Evolutionary conservation across 2,329 filamentous ascomycete species (phyloP).

Genomic region (Penicillium sp.): DNA sequence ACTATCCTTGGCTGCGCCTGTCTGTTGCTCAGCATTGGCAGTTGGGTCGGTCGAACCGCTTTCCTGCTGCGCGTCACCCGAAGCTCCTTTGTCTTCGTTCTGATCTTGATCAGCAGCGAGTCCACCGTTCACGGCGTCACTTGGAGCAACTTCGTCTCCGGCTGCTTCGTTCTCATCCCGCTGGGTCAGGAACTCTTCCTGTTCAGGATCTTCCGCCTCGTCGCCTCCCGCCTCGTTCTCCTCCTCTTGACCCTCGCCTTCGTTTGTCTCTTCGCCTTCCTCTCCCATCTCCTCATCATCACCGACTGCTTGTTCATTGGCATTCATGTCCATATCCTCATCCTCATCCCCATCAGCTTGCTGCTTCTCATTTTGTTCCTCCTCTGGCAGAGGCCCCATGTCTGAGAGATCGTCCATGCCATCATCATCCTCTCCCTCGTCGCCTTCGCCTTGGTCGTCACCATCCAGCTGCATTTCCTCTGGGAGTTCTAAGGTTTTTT

Average conservation of each 20-base stretch:
- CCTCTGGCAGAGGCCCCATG: constrained; percentile 34
- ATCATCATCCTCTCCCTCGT: constrained; percentile 38
- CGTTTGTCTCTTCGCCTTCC: constrained; percentile 39
- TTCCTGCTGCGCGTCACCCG: constrained; percentile 38
- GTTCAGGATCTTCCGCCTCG: constrained; percentile 50
- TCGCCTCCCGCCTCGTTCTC: constrained; percentile 34
- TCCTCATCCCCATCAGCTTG: constrained; percentile 26
- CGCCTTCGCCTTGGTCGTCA: constrained; percentile 53
- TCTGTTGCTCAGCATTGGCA: constrained; percentile 43
- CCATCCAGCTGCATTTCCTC: constrained; percentile 82
- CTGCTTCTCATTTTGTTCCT: constrained; percentile 30
- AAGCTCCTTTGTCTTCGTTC: constrained; percentile 43
- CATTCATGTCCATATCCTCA: constrained; percentile 21
- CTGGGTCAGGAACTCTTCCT: constrained; percentile 41
- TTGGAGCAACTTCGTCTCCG: constrained; percentile 48
- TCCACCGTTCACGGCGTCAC: constrained; percentile 37
- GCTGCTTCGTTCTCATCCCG: constrained; percentile 48
- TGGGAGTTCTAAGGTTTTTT: constrained; percentile 74
- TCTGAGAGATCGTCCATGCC: constrained; percentile 45
- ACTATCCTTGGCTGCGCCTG: constrained; percentile 37
- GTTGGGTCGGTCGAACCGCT: constrained; percentile 42
- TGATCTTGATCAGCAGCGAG: constrained; percentile 37
- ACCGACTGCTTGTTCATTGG: constrained; percentile 28
- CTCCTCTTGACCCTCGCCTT: constrained; percentile 45
- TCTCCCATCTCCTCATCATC: constrained; percentile 40